A percentile compares a stretch with the other conserved stretches of the same genome.
Conservation (phyloP, 495 filamentous ascomycete genomes). For the Penicillium lividum region DNA sequence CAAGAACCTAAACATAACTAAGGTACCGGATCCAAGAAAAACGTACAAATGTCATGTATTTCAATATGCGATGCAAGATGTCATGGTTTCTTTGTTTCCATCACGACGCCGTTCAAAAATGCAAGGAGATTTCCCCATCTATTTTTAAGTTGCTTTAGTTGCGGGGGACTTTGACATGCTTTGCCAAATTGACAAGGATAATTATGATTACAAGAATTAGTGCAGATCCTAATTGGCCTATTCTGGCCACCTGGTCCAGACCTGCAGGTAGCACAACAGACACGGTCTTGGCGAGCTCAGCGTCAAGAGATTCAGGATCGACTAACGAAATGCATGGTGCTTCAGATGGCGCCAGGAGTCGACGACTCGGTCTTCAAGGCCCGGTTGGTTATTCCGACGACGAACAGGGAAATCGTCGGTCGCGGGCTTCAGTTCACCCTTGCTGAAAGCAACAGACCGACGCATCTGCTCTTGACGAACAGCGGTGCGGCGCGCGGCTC, state of each 20-base stretch:
- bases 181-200: conserved; percentile 11
- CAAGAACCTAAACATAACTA: conserved; percentile 1
- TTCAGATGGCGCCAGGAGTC: conserved; percentile 45
- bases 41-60: conserved; percentile 6
- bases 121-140: conserved; percentile 15
- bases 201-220: conserved; percentile 36
- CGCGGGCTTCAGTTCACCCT: conserved; percentile 40
- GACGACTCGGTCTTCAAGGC: conserved; percentile 40
- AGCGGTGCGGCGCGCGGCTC: conserved; percentile 40
- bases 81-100: background rate
- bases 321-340: conserved; percentile 41
- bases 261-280: conserved; percentile 3
- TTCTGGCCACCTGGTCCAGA: background rate
- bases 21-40: conserved; percentile 14
- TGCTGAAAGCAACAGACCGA: conserved; percentile 41
- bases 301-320: background rate
- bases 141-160: background rate
- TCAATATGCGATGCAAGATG: conserved; percentile 8
- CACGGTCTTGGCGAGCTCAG: background rate
- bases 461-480: conserved; percentile 49
- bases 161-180: conserved; percentile 3
- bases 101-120: conserved; percentile 21
- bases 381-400: conserved; percentile 33
- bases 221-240: conserved; percentile 3
- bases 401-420: conserved; percentile 40